phyloP scores from a whole-genome alignment of 768 basidiomycete genomes.

The Naganishia friedmannii region DNA sequence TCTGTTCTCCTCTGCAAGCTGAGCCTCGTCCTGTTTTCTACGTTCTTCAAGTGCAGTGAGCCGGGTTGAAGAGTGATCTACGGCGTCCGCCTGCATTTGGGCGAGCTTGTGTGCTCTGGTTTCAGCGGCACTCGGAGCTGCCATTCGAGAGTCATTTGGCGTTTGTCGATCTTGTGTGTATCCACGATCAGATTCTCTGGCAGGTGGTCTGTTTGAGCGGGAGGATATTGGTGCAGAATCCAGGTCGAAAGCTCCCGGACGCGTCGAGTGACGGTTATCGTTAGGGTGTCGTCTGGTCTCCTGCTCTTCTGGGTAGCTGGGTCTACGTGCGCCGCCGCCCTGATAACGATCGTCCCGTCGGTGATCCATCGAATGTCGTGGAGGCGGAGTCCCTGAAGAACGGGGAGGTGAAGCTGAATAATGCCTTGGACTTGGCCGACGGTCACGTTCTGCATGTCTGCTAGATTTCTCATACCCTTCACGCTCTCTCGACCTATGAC shows the following conservation, averaged over 20 bases:
- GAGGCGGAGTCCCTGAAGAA: constrained; percentile 4
- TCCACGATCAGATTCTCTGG: neutral
- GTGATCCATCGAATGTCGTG: constrained; percentile 26
- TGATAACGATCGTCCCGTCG: constrained; percentile 38
- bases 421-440: constrained; percentile 41
- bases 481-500: neutral
- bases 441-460: constrained; percentile 46
- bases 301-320: neutral
- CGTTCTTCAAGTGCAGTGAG: constrained; percentile 67
- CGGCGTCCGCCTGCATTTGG: constrained; percentile 77
- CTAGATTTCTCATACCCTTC: constrained; percentile 34
- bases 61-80: constrained; percentile 65
- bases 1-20: constrained; percentile 68
- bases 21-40: constrained; percentile 73
- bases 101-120: constrained; percentile 77
- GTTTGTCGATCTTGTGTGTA: neutral
- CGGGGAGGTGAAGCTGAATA: constrained; percentile 27
- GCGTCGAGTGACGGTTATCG: constrained; percentile 50
- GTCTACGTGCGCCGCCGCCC: neutral
- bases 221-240: constrained; percentile 38
- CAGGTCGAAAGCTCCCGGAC: constrained; percentile 44
- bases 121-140: constrained; percentile 31
- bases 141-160: neutral
- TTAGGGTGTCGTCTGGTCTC: constrained; percentile 37
- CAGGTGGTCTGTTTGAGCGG: constrained; percentile 48